Base-by-base conservation (phyloP, 2,329 filamentous ascomycete species). In the Exophiala calicioides region DNA sequence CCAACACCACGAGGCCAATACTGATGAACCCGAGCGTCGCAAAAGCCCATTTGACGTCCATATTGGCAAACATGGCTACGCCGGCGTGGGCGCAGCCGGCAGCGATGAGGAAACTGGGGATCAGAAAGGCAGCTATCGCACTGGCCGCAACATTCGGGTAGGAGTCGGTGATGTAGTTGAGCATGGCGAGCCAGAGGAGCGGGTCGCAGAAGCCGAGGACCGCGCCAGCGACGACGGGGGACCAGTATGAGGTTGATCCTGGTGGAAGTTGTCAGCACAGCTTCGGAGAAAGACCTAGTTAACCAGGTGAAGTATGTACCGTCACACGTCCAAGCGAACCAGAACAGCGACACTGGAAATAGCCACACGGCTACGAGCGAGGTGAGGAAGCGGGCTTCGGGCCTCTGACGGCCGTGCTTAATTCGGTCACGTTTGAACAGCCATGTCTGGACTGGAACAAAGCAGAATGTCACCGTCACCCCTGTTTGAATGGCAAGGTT, bases 121-220 rank as follows among this genome's bases (percentile, higher is more conserved):
- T 71, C 36, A 71, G 56, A 59, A 72, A 72, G 2, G 69, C 68
- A 2, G 69, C 68, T 30, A 72, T 67, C 5, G 68, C 68, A 15
- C 64, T 68, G 3, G 59, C 69, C 12, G 68, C 69, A 6, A 71
- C 63, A 50, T 68, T 69, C 21, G 68, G 67, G 39, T 72, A 72
- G 3, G 66, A 61, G 54, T 72, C 67, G 21, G 68, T 67, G 35
- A 71, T 67, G 52, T 72, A 72, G 41, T 68, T 72, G 33, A 72
- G 54, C 68, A 71, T 72, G 37, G 60, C 57, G n/a, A 71, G 59
- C 67, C 67, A 72, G 3, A 72, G 60, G n/a, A 72, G 50, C 6
- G 69, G 68, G 50, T 71, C 68, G 20, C 65, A 68, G 50, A 71
- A 67, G 5, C 68, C 68, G 13, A 72, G 59, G 5, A 71, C 53